phyloP scores from a whole-genome alignment of 1,284 basidiomycete genomes.

The Hemileia vastatrix region DNA sequence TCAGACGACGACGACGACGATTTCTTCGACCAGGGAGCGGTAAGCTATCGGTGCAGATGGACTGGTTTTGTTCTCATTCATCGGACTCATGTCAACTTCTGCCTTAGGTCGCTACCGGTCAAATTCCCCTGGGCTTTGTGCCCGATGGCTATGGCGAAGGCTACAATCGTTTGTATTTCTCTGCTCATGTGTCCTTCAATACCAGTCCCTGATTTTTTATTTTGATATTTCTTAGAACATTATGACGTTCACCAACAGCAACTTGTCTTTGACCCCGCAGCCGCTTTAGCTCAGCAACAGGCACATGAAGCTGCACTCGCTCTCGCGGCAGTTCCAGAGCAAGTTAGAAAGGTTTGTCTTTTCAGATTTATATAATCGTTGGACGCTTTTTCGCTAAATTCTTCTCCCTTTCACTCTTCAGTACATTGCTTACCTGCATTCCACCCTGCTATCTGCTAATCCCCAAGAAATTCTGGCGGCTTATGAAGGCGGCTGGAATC shows the following conservation, averaged over 20 bases:
- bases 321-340: constrained; percentile 39
- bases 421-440: constrained; percentile 41
- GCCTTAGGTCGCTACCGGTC: constrained; percentile 12
- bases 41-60: background rate
- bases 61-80: no score
- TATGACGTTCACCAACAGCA: constrained; percentile 21
- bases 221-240: background rate
- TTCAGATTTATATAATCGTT: background rate
- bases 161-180: constrained; percentile 6
- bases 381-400: background rate
- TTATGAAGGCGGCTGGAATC: constrained; percentile 94
- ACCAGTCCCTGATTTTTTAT: background rate
- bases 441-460: constrained; percentile 38
- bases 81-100: background rate
- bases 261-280: constrained; percentile 18
- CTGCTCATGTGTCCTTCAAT: background rate
- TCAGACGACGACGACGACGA: constrained; percentile 22
- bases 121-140: constrained; percentile 18
- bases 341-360: constrained; percentile 33
- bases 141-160: constrained; percentile 21
- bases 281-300: constrained; percentile 34
- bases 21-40: constrained; percentile 21
- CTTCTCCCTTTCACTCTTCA: constrained; percentile 17
- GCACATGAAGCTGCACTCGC: constrained; percentile 37
- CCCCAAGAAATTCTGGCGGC: constrained; percentile 67